Conservation (phyloP, 768 basidiomycete species). For the Lactarius sp. region DNA sequence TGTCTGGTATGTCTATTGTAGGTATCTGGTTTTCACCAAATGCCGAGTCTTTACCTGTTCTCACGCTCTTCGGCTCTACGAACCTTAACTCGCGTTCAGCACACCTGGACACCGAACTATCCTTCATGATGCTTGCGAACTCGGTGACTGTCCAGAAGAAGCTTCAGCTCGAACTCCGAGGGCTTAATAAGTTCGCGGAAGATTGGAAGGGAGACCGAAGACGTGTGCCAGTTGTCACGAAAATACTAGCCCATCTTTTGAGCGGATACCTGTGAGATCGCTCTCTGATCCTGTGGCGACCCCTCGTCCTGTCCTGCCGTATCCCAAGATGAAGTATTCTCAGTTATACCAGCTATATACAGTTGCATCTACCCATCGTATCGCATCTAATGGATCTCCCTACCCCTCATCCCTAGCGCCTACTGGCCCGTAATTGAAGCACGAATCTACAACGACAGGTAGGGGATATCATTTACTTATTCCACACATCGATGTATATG, state of each 20-base stretch:
- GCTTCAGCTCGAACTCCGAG: conserved; percentile 50
- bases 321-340: neutral
- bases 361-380: neutral
- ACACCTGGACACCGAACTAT: conserved; percentile 87
- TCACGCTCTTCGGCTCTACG: conserved; percentile 91
- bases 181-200: conserved; percentile 44
- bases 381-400: neutral
- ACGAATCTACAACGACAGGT: neutral
- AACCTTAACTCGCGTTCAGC: conserved; percentile 91
- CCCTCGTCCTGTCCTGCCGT: neutral
- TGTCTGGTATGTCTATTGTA: conserved; percentile 31
- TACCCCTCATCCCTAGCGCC: neutral
- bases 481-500: neutral
- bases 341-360: neutral
- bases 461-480: neutral
- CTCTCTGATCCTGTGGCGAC: neutral
- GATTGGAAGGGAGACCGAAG: conserved; percentile 59
- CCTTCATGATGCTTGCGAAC: conserved; percentile 75
- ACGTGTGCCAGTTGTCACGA: conserved; percentile 58
- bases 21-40: conserved; percentile 81
- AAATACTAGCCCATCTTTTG: conserved; percentile 55
- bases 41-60: conserved; percentile 45
- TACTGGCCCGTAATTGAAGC: neutral
- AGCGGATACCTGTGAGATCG: conserved; percentile 58
- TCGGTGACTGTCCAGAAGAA: conserved; percentile 44